Evolutionary conservation across 78 protist genomes (phyloP).

Genomic region (Cavenderia fasciculata): DNA sequence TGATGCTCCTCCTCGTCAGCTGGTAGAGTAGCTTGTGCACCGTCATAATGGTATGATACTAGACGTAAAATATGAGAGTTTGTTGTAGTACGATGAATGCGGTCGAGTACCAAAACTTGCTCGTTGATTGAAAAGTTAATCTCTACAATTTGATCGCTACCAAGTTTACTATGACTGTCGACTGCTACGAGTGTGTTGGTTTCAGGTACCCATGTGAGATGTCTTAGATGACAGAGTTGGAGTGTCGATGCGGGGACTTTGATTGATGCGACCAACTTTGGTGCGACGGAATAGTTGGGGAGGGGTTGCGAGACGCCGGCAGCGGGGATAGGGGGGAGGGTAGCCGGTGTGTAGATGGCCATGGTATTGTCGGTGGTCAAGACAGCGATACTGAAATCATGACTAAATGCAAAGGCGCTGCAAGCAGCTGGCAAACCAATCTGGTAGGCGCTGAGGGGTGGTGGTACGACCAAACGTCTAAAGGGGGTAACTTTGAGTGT

Average conservation of each 20-base stretch:
- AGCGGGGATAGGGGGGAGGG: conserved; percentile 22
- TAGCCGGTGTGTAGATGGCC: conserved; percentile 38
- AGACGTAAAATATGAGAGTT: too few species aligned
- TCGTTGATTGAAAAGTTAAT: too few species aligned
- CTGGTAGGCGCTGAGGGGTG: conserved; percentile 77
- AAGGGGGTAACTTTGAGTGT: conserved; percentile 69
- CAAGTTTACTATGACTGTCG: not conserved
- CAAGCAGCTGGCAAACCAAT: conserved; percentile 5
- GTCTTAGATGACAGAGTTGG: conserved; percentile 17
- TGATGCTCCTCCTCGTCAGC: not conserved
- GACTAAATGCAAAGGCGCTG: conserved; percentile 27
- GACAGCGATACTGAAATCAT: not conserved
- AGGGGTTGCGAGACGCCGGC: not conserved
- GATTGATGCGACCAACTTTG: not conserved
- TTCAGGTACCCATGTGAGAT: conserved; percentile 19
- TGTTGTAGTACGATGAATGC: too few species aligned
- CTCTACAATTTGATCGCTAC: not conserved
- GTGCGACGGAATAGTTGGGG: conserved; percentile 28
- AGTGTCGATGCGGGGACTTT: not conserved
- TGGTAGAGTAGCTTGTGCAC: too few species aligned
- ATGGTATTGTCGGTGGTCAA: not conserved
- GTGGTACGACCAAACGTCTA: conserved; percentile 76
- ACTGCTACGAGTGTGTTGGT: conserved; percentile 19
- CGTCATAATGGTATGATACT: too few species aligned
- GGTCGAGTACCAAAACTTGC: too few species aligned